A percentile compares a stretch with the other conserved stretches of the same genome.
Evolutionary conservation across 2,329 filamentous ascomycete species (phyloP).

Genomic region (Phyllosticta capitalensis): DNA sequence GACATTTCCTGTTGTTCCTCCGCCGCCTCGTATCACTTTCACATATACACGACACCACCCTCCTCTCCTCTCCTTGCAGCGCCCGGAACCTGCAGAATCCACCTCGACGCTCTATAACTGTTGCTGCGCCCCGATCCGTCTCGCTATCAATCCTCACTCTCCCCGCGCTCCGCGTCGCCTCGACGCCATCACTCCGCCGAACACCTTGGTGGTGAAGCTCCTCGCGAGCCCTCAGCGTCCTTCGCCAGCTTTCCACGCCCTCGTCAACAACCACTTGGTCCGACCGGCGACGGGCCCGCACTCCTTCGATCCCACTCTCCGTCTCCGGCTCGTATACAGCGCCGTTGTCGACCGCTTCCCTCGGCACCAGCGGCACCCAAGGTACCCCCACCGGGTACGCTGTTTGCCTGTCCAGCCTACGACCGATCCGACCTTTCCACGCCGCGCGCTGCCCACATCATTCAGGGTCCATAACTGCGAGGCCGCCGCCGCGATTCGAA

Average conservation of each 20-base stretch:
- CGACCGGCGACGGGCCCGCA: not conserved
- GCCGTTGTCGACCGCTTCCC: not conserved
- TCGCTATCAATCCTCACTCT: slow-evolving; percentile 2
- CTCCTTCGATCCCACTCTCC: not conserved
- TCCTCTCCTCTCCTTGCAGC: slow-evolving; percentile 9
- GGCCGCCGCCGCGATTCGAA: not conserved
- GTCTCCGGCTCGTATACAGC: not conserved
- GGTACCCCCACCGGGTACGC: slow-evolving; percentile 9
- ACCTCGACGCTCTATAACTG: slow-evolving; percentile 3
- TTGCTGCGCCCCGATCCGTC: not conserved
- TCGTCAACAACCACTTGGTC: not conserved
- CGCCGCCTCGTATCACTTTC: not conserved
- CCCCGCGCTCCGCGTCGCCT: not conserved
- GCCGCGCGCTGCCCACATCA: not conserved
- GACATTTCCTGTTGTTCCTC: not conserved
- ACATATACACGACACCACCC: not conserved
- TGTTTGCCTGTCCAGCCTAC: not conserved
- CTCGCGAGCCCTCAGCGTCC: not conserved
- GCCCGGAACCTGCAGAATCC: slow-evolving; percentile 1
- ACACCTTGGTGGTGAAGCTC: slow-evolving; percentile 1
- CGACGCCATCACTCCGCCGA: not conserved
- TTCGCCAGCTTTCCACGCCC: slow-evolving; percentile 1
- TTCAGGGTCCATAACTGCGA: not conserved
- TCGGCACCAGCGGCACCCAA: slow-evolving; percentile 6
- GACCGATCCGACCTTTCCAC: not conserved